Evolutionary conservation across 805 yeast genomes (phyloP).

Genomic region (Dipodascus albidus): DNA sequence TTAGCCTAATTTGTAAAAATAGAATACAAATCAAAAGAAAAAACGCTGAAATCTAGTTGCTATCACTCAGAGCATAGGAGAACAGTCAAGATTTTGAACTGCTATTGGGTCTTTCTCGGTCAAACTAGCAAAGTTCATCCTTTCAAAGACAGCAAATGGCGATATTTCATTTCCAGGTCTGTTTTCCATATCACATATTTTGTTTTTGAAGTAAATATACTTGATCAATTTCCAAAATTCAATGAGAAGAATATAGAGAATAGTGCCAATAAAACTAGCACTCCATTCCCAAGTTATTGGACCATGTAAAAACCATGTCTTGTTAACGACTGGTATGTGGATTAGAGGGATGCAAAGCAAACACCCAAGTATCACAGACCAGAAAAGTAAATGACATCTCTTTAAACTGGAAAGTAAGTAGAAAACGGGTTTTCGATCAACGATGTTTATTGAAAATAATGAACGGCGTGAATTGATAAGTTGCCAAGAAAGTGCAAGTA

Average conservation of each 20-base stretch:
- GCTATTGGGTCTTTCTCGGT: not conserved
- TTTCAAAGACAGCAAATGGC: not conserved
- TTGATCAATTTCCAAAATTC: conserved; percentile 61
- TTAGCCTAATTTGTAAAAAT: too few relatives aligned
- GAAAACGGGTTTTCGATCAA: conserved; percentile 45
- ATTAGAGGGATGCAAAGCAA: conserved; percentile 67
- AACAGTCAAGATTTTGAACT: not conserved
- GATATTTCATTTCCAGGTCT: not conserved
- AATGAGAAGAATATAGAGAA: conserved; percentile 45
- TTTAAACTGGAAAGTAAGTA: conserved; percentile 56
- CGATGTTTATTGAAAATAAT: conserved; percentile 59
- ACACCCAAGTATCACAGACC: conserved; percentile 67
- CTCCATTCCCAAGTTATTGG: conserved; percentile 78
- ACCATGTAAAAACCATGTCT: conserved; percentile 58
- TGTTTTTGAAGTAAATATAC: conserved; percentile 25
- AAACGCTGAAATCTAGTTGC: too few relatives aligned
- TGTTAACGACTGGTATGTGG: conserved; percentile 79
- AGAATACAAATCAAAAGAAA: too few relatives aligned
- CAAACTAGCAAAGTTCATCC: not conserved
- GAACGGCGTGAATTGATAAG: conserved; percentile 63
- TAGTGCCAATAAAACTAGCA: conserved; percentile 43
- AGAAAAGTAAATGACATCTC: conserved; percentile 65
- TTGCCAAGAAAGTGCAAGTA: conserved; percentile 74
- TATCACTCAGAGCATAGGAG: too few relatives aligned
- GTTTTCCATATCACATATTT: not conserved